phyloP scores from a whole-genome alignment of 2,329 filamentous ascomycete species.

The Calycina marina region DNA sequence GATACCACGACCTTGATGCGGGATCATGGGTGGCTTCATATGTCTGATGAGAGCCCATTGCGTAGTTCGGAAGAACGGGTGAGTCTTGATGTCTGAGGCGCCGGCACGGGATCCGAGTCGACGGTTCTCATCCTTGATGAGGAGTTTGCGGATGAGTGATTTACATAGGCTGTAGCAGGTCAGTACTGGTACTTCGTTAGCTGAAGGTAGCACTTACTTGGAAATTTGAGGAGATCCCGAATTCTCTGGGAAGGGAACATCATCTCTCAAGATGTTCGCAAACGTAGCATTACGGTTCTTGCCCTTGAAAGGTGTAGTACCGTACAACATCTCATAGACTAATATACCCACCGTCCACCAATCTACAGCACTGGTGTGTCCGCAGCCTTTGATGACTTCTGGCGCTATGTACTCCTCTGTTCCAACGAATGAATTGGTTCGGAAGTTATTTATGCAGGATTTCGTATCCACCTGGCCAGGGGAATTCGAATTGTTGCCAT shows the following conservation, averaged over 20 bases:
- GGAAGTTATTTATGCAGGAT: constrained; percentile 95
- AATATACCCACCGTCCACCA: constrained; percentile 98
- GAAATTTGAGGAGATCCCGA: constrained; percentile 72
- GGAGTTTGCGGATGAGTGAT: constrained; percentile 83
- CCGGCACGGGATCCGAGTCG: constrained; percentile 86
- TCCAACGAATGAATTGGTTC: constrained; percentile 95
- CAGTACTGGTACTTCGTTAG: constrained; percentile 17
- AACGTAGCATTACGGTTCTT: constrained; percentile 98
- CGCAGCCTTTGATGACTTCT: constrained; percentile 96
- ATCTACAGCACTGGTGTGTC: constrained; percentile 94
- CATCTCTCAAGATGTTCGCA: constrained; percentile 89
- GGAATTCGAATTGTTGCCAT: constrained; percentile 71
- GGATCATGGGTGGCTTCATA: constrained; percentile 95
- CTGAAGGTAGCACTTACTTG: constrained; percentile 48
- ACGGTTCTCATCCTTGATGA: constrained; percentile 95
- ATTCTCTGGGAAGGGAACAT: constrained; percentile 90
- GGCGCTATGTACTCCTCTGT: constrained; percentile 98
- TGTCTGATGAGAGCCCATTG: constrained; percentile 96
- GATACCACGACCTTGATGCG: constrained; percentile 74
- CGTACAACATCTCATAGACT: constrained; percentile 98
- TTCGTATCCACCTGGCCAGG: constrained; percentile 97
- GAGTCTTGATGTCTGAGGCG: constrained; percentile 89
- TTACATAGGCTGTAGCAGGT: constrained; percentile 65
- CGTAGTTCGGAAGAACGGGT: constrained; percentile 90
- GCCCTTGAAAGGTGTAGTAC: constrained; percentile 96